A percentile compares a stretch with the other conserved stretches of the same genome.
Conservation (phyloP, 768 basidiomycete species). For the Phanerochaete sordida region DNA sequence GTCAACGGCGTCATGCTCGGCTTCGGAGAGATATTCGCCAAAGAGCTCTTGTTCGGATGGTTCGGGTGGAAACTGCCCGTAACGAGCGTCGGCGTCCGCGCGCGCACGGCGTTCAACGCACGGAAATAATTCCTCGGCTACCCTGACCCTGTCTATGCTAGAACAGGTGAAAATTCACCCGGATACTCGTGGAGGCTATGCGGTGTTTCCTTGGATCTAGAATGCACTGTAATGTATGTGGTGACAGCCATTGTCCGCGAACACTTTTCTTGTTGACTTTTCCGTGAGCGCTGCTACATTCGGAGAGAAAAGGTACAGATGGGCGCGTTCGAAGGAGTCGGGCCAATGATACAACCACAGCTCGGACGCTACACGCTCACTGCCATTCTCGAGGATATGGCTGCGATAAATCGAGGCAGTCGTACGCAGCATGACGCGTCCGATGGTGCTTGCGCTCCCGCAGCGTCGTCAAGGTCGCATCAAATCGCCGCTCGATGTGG, state of each 20-base stretch:
- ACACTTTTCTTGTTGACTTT: no score
- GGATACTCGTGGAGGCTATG: not conserved
- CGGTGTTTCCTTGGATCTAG: not conserved
- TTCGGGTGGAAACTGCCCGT: conserved; percentile 37
- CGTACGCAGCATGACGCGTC: no score
- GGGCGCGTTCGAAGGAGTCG: no score
- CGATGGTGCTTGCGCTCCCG: no score
- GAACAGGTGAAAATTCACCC: not conserved
- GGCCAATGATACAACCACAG: no score
- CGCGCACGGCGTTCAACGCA: not conserved
- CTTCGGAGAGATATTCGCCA: conserved; percentile 93
- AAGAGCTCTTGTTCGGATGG: conserved; percentile 61
- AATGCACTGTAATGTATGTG: not conserved
- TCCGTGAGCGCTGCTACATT: no score
- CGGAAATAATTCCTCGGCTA: not conserved
- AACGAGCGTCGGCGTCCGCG: conserved; percentile 14
- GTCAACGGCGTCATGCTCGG: conserved; percentile 95
- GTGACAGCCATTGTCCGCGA: not conserved
- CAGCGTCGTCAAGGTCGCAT: conserved; percentile 1
- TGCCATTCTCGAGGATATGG: no score
- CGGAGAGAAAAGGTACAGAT: no score
- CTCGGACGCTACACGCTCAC: no score
- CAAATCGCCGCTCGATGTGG: not conserved
- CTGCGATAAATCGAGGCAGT: no score
- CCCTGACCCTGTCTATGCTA: not conserved